These are phyloP conservation scores for Ceriops zippeliana DNA, from an alignment of 345 rosid genomes.

Conservation along the genomic window DNA sequence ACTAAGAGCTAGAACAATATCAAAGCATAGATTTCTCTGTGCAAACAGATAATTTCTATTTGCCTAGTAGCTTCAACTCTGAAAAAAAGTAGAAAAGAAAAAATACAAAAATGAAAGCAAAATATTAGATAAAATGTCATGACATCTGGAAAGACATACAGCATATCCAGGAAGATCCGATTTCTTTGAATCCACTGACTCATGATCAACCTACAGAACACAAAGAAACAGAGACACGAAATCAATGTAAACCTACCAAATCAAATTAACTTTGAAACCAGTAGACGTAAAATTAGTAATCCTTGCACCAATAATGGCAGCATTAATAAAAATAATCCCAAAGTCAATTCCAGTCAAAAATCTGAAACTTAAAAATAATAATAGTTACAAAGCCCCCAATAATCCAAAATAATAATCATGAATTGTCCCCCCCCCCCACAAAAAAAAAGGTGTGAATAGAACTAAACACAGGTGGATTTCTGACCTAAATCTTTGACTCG, in stretches of 20 bases:
- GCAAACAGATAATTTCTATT: not conserved
- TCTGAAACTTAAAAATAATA: not conserved
- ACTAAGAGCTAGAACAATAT: not conserved
- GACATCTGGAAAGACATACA: slow-evolving; percentile 14
- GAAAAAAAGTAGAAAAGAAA: no score
- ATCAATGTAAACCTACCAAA: not conserved
- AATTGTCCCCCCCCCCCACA: not conserved
- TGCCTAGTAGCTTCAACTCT: no score
- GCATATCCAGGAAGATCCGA: slow-evolving; percentile 26
- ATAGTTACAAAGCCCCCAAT: not conserved
- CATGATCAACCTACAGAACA: slow-evolving; percentile 13
- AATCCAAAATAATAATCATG: no score
- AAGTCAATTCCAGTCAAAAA: not conserved
- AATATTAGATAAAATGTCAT: not conserved
- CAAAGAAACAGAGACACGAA: not conserved
- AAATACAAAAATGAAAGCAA: not conserved
- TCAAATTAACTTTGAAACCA: not conserved
- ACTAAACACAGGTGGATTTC: no score
- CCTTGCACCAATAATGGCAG: not conserved
- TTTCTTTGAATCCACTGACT: slow-evolving; percentile 9
- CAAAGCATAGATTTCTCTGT: not conserved
- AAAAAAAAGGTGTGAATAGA: no score
- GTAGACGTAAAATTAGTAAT: not conserved
- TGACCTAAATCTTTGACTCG: no score
- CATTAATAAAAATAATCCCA: not conserved